Evolutionary conservation across 1,139 yeast species (phyloP).

Genomic region (Kurtzmaniella quercitrusa): DNA sequence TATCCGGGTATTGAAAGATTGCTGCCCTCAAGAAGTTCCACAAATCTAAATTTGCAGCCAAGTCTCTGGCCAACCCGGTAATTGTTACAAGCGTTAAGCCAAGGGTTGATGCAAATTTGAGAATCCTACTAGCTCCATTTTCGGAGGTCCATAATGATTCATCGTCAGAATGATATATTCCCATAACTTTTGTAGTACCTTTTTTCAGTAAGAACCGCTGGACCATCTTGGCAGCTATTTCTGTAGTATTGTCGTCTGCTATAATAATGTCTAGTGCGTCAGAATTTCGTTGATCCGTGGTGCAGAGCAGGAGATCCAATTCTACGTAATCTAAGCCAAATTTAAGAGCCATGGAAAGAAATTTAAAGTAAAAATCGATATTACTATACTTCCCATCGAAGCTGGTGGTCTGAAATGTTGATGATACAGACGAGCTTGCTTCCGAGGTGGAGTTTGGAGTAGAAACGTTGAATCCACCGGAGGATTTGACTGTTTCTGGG

Average conservation of each 20-base stretch:
- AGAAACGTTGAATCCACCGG: background rate
- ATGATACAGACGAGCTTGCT: background rate
- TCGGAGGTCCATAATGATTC: conserved; percentile 10
- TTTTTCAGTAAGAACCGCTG: conserved; percentile 6
- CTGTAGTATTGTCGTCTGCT: conserved; percentile 3
- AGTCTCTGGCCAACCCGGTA: conserved; percentile 6
- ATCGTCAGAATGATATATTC: conserved; percentile 8
- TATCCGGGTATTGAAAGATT: conserved; percentile 7
- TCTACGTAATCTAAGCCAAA: conserved; percentile 9
- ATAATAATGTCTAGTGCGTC: conserved; percentile 3
- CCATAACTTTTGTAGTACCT: conserved; percentile 11
- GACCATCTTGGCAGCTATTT: conserved; percentile 3
- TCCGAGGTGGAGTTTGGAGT: background rate
- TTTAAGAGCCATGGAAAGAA: conserved; percentile 7
- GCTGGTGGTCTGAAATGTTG: background rate
- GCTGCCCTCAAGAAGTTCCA: conserved; percentile 7
- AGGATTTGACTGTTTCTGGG: background rate
- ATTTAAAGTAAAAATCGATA: conserved; percentile 7
- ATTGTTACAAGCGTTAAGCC: conserved; percentile 7
- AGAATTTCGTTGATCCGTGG: too few species aligned
- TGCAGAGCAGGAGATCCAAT: conserved; percentile 6
- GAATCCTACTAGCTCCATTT: conserved; percentile 7
- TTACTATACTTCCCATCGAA: conserved; percentile 2
- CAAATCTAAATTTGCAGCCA: conserved; percentile 11
- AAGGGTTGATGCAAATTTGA: conserved; percentile 8